Percentiles rank a stretch among this genome's conserved stretches.
Conservation (phyloP, 805 yeast species). For the Candida pseudofarinosa region DNA sequence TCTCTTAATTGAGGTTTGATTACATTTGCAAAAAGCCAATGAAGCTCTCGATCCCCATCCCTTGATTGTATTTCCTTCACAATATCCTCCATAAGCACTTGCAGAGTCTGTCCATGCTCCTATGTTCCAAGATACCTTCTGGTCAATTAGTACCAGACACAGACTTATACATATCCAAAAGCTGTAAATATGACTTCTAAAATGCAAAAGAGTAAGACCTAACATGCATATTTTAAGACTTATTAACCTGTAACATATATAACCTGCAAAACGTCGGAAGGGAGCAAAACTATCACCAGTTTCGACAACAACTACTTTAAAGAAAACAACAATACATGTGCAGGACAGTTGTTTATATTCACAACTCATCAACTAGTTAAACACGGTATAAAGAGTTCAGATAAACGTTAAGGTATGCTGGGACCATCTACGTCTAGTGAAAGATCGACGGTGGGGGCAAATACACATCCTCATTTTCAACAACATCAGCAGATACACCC, state of each 20-base stretch:
- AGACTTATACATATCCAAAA: no score
- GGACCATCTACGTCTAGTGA: slow-evolving; percentile 30
- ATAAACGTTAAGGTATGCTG: slow-evolving; percentile 15
- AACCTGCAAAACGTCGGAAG: slow-evolving; percentile 1
- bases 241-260: background rate
- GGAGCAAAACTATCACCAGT: slow-evolving; percentile 6
- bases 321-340: slow-evolving; percentile 13
- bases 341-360: slow-evolving; percentile 23
- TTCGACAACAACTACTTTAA: slow-evolving; percentile 7
- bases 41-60: slow-evolving; percentile 24
- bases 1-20: slow-evolving; percentile 29
- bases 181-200: no score
- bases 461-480: slow-evolving; percentile 6
- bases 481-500: slow-evolving; percentile 8
- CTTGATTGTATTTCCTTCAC: slow-evolving; percentile 9
- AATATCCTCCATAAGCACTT: slow-evolving; percentile 1
- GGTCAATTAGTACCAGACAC: no score
- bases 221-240: background rate
- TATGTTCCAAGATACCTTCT: no score
- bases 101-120: background rate
- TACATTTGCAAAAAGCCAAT: slow-evolving; percentile 24
- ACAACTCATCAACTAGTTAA: slow-evolving; percentile 8
- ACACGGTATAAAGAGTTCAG: slow-evolving; percentile 1
- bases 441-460: slow-evolving; percentile 18
- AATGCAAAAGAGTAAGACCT: background rate